Percentiles rank a stretch among this genome's conserved stretches.
These are phyloP conservation scores for Euphorbia peplus DNA, from an alignment of 345 rosid species.

Conservation along the genomic window DNA sequence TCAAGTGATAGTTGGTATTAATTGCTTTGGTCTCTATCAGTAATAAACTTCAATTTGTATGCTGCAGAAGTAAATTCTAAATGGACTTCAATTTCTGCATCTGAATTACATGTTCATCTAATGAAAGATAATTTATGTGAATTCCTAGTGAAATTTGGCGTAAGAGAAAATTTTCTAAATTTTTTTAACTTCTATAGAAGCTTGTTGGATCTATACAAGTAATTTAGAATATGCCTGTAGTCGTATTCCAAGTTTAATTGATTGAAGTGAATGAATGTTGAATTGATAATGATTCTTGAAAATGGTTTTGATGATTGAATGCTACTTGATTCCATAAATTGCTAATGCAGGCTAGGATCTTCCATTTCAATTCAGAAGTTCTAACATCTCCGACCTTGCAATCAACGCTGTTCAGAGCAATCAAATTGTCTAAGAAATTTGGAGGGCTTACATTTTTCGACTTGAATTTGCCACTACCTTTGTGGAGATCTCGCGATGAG, in stretches of 20 bases:
- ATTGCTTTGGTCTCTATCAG: neutral
- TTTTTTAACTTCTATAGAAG: neutral
- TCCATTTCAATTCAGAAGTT: conserved; percentile 80
- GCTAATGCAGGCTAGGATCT: conserved; percentile 69
- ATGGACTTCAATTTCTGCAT: neutral
- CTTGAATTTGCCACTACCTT: conserved; percentile 64
- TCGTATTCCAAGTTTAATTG: neutral
- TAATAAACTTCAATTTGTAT: neutral
- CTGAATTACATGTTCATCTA: too few relatives aligned
- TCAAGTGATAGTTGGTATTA: neutral
- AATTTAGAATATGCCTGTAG: neutral
- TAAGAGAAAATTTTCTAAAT: neutral
- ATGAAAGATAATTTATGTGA: too few relatives aligned
- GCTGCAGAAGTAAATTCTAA: neutral
- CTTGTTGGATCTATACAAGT: neutral
- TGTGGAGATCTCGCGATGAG: conserved; percentile 80
- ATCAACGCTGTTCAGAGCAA: conserved; percentile 55
- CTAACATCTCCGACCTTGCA: conserved; percentile 56
- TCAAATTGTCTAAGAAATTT: conserved; percentile 66
- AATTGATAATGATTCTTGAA: neutral
- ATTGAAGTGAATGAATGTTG: neutral
- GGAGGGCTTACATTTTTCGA: conserved; percentile 80
- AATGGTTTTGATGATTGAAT: conserved; percentile 12
- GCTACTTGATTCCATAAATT: neutral
- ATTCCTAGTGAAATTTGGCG: too few relatives aligned